Conservation (phyloP, 1,139 yeast species). For the Magnusiomyces magnusii region DNA sequence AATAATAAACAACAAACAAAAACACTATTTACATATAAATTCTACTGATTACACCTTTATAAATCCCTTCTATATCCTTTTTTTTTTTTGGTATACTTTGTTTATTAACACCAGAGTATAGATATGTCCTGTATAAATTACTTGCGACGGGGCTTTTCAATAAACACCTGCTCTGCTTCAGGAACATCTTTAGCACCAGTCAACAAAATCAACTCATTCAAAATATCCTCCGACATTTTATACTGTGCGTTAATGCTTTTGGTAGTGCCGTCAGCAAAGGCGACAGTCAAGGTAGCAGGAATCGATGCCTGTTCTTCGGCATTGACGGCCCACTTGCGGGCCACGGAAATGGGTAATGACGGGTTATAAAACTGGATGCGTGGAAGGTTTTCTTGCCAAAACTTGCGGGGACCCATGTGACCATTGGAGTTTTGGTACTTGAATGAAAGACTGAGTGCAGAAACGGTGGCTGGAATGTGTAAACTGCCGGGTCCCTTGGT, state of each 20-base stretch:
- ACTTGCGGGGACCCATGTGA: slow-evolving; percentile 35
- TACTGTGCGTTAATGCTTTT: slow-evolving; percentile 36
- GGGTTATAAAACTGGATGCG: slow-evolving; percentile 81
- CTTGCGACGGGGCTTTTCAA: slow-evolving; percentile 15
- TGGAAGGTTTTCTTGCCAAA: slow-evolving; percentile 71
- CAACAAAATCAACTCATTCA: slow-evolving; percentile 33
- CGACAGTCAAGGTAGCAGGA: slow-evolving; percentile 39
- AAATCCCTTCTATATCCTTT: no score
- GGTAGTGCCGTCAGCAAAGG: slow-evolving; percentile 32
- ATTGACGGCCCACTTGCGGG: slow-evolving; percentile 30
- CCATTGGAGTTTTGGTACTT: slow-evolving; percentile 41
- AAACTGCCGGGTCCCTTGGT: slow-evolving; percentile 44
- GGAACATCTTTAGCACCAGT: slow-evolving; percentile 35
- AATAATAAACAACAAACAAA: no score
- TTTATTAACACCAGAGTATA: no score
- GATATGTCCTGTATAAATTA: no score
- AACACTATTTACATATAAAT: no score
- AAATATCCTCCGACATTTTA: slow-evolving; percentile 35
- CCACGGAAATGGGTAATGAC: slow-evolving; percentile 50
- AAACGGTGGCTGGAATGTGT: slow-evolving; percentile 34
- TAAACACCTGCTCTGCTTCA: slow-evolving; percentile 25
- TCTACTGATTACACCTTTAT: no score
- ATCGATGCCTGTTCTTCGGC: slow-evolving; percentile 38
- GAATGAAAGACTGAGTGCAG: slow-evolving; percentile 39
- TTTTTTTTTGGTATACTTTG: no score